Conservation (phyloP, 768 basidiomycete genomes). For the Rickenella mellea region DNA sequence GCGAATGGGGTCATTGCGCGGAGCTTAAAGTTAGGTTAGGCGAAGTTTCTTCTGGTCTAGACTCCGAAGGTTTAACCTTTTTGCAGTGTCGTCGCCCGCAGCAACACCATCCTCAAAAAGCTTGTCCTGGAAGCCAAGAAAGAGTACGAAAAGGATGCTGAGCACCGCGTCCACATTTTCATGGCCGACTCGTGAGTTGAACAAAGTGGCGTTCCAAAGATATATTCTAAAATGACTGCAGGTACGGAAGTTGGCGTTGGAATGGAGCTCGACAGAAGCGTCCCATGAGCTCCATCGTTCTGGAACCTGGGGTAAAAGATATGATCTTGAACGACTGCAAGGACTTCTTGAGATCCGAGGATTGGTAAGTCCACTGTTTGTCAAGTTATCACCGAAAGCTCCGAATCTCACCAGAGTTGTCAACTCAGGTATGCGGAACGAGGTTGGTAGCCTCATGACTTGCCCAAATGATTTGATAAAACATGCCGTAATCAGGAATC, state of each 20-base stretch:
- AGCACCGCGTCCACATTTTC: slow-evolving; percentile 84
- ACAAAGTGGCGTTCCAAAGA: slow-evolving; percentile 1
- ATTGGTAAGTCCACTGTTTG: slow-evolving; percentile 50
- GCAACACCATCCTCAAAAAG: slow-evolving; percentile 80
- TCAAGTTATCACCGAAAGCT: slow-evolving; percentile 13
- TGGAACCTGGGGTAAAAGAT: slow-evolving; percentile 84
- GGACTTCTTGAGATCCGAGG: slow-evolving; percentile 76
- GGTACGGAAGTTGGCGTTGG: slow-evolving; percentile 77
- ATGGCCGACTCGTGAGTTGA: slow-evolving; percentile 75
- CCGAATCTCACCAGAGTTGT: slow-evolving; percentile 6
- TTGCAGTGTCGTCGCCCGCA: slow-evolving; percentile 74
- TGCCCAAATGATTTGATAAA: slow-evolving; percentile 7
- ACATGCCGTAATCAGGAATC: slow-evolving; percentile 44
- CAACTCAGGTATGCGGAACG: slow-evolving; percentile 75
- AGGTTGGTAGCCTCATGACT: slow-evolving; percentile 38
- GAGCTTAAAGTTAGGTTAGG: slow-evolving; percentile 73
- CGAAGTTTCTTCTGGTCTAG: slow-evolving; percentile 11
- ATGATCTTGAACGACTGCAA: slow-evolving; percentile 84
- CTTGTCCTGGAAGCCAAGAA: slow-evolving; percentile 81
- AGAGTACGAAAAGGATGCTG: slow-evolving; percentile 85
- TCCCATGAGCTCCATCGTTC: slow-evolving; percentile 86
- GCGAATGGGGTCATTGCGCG: slow-evolving; percentile 64
- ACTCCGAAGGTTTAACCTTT: slow-evolving; percentile 1
- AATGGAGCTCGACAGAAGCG: slow-evolving; percentile 84
- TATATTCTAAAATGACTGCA: slow-evolving; percentile 20